Evolutionary conservation across 768 basidiomycete genomes (phyloP).

Genomic region (Myochromella boudieri): DNA sequence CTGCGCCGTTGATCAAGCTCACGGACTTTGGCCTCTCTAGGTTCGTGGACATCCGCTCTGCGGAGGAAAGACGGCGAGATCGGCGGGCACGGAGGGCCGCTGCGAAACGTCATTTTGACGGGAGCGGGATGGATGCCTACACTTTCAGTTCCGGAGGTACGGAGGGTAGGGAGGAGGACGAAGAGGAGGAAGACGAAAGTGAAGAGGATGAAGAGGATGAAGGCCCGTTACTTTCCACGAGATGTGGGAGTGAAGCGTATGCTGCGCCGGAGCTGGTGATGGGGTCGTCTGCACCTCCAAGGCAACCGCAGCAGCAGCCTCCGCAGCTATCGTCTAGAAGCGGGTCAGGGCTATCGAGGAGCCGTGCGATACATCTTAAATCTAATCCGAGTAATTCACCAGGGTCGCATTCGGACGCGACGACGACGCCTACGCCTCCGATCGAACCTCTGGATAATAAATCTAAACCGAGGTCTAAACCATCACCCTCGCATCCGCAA

Average conservation of each 20-base stretch:
- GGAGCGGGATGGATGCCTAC: too few species aligned
- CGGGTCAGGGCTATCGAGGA: too few species aligned
- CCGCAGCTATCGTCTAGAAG: neutral
- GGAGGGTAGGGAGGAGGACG: neutral
- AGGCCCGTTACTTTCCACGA: slow-evolving; percentile 64
- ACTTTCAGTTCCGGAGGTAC: too few species aligned
- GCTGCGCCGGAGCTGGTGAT: slow-evolving; percentile 79
- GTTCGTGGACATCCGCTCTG: slow-evolving; percentile 63
- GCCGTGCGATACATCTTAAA: neutral
- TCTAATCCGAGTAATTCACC: neutral
- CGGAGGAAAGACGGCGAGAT: slow-evolving; percentile 13
- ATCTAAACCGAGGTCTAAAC: neutral
- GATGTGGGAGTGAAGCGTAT: slow-evolving; percentile 88
- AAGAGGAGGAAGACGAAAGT: slow-evolving; percentile 1
- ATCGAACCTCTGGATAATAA: neutral
- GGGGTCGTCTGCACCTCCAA: slow-evolving; percentile 27
- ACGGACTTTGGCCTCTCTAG: slow-evolving; percentile 90
- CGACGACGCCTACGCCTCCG: too few species aligned
- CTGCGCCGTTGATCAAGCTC: slow-evolving; percentile 71
- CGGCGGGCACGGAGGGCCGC: slow-evolving; percentile 1
- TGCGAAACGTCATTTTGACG: too few species aligned
- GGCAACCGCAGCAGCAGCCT: neutral
- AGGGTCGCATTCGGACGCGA: neutral
- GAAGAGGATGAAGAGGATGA: slow-evolving; percentile 20
- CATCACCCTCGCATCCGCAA: neutral